Evolutionary conservation across 495 filamentous ascomycete species (phyloP).

Genomic region (Extremus antarcticus): DNA sequence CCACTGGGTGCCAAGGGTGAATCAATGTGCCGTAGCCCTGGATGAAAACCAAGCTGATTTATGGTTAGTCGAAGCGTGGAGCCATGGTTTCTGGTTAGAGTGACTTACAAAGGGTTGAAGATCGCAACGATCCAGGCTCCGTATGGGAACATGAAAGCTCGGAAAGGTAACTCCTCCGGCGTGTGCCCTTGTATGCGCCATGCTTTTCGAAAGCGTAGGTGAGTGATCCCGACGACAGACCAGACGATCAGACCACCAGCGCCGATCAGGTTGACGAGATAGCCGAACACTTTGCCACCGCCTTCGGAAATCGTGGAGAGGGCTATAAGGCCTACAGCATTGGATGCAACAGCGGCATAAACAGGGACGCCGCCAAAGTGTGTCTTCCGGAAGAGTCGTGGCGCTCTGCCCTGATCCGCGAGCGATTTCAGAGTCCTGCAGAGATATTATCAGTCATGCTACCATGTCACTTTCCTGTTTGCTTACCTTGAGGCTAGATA

Average conservation of each 20-base stretch:
- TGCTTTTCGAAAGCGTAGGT: neutral
- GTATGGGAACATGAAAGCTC: neutral
- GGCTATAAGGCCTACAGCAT: neutral
- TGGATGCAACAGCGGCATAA: neutral
- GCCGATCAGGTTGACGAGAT: neutral
- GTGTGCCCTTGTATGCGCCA: neutral
- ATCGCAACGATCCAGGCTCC: neutral
- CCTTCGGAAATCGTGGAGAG: neutral
- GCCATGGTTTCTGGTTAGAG: neutral
- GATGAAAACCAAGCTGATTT: neutral
- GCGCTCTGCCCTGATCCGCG: neutral
- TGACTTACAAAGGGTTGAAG: neutral
- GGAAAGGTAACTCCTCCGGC: neutral
- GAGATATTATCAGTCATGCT: too few species aligned
- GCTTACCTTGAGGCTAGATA: neutral
- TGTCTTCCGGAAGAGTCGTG: neutral
- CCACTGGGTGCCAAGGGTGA: neutral
- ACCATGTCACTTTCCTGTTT: too few species aligned
- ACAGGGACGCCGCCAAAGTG: neutral
- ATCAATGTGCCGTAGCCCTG: neutral
- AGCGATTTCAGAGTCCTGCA: neutral
- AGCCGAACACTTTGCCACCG: neutral
- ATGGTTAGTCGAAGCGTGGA: neutral
- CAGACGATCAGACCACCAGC: neutral
- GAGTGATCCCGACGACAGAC: neutral